phyloP scores from a whole-genome alignment of 805 yeast genomes.

The Blastobotrys terrestris region DNA sequence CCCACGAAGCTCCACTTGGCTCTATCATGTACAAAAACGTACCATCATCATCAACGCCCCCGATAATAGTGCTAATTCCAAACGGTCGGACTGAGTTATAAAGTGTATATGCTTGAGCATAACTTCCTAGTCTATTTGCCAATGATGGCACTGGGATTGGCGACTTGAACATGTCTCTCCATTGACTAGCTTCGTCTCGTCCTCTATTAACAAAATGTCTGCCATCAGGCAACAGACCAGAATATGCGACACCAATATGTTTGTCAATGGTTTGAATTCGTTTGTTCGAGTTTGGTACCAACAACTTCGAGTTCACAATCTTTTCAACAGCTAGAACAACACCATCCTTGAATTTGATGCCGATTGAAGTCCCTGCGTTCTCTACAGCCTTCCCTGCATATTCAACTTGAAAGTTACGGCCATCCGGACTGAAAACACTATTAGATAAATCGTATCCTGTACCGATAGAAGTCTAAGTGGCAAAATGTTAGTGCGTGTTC shows the following conservation, averaged over 20 bases:
- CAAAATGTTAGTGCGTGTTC: background rate
- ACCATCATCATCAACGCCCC: conserved; percentile 88
- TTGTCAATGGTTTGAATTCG: conserved; percentile 90
- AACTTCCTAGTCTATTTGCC: conserved; percentile 81
- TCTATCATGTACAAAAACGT: conserved; percentile 94
- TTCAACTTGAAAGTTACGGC: conserved; percentile 82
- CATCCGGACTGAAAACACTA: conserved; percentile 79
- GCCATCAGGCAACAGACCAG: conserved; percentile 96
- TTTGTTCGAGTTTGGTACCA: conserved; percentile 83
- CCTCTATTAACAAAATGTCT: conserved; percentile 88
- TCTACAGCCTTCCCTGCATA: conserved; percentile 97
- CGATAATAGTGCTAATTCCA: conserved; percentile 87
- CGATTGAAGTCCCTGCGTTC: conserved; percentile 92
- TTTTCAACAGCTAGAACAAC: conserved; percentile 97
- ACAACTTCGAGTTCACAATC: conserved; percentile 73
- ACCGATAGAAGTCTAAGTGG: conserved; percentile 78
- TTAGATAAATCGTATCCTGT: conserved; percentile 98
- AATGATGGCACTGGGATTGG: conserved; percentile 76
- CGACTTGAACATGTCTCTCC: conserved; percentile 68
- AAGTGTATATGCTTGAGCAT: conserved; percentile 91
- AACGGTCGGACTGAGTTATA: conserved; percentile 97
- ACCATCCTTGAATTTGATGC: conserved; percentile 88
- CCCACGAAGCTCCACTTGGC: conserved; percentile 97
- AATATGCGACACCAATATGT: conserved; percentile 87
- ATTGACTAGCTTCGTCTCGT: conserved; percentile 80